Conservation (phyloP, 345 rosid species). For the Eutrema heterophyllum region DNA sequence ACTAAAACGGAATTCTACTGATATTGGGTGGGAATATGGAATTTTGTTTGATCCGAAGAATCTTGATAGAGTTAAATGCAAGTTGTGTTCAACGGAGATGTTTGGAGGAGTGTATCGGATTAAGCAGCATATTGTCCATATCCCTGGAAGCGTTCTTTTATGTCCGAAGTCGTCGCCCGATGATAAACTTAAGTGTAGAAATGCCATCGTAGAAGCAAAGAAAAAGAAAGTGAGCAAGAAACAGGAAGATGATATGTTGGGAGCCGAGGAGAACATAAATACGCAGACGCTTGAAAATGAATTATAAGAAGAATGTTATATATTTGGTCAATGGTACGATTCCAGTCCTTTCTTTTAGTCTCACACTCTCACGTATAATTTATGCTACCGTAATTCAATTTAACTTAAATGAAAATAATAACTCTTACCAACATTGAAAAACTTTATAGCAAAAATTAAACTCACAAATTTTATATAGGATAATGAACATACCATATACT, state of each 20-base stretch:
- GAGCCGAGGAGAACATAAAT: no score
- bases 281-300: not conserved
- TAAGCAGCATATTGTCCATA: not conserved
- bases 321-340: no score
- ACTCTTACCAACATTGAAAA: no score
- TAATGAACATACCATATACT: no score
- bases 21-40: not conserved
- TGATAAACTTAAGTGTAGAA: not conserved
- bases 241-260: not conserved
- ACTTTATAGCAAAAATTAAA: no score
- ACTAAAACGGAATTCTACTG: not conserved
- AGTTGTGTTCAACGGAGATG: not conserved
- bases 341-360: no score
- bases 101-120: not conserved
- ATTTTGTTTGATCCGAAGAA: not conserved
- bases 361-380: no score
- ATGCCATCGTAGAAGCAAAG: not conserved
- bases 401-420: no score
- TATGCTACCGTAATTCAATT: no score
- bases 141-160: not conserved
- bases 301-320: no score
- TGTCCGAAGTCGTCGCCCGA: not conserved
- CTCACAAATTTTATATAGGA: no score
- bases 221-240: not conserved
- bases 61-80: not conserved